These are phyloP conservation scores for Suhomyces taliae DNA, from an alignment of 1,139 yeast genomes.

Conservation along the genomic window DNA sequence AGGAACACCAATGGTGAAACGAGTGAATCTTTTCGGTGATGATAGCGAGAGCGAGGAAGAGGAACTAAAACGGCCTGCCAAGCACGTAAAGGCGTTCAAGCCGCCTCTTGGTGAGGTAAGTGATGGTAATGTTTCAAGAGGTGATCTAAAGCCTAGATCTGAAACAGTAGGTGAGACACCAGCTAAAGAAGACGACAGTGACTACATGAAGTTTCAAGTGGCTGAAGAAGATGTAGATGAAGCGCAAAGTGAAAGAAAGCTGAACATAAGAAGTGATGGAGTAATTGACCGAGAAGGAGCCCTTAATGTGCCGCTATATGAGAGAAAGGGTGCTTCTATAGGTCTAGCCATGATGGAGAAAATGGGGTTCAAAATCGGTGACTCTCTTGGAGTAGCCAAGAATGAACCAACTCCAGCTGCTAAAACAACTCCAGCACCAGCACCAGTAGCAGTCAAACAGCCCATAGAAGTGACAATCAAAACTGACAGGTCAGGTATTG, in stretches of 20 bases:
- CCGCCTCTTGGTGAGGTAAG: background rate
- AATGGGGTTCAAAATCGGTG: conserved; percentile 56
- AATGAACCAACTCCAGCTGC: background rate
- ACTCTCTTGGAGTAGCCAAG: conserved; percentile 34
- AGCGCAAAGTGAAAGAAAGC: background rate
- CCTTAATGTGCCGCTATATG: conserved; percentile 10
- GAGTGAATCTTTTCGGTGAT: conserved; percentile 15
- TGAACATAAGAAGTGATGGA: background rate
- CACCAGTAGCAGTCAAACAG: background rate
- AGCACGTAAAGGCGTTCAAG: background rate
- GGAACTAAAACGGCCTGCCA: background rate
- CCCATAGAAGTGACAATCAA: conserved; percentile 14
- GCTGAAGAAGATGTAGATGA: background rate
- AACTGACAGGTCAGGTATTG: conserved; percentile 14
- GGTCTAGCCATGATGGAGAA: conserved; percentile 54
- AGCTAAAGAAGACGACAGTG: conserved; percentile 1
- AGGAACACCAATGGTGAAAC: conserved; percentile 8
- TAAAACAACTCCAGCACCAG: background rate
- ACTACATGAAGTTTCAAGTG: conserved; percentile 5
- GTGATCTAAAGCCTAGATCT: too few relatives aligned
- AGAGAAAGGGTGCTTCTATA: conserved; percentile 25
- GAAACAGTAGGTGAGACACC: too few relatives aligned
- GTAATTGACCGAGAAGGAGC: conserved; percentile 3
- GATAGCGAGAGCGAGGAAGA: conserved; percentile 8
- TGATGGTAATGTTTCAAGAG: too few relatives aligned